These are phyloP conservation scores for Podospora conica DNA, from an alignment of 495 filamentous ascomycete species.

Conservation along the genomic window DNA sequence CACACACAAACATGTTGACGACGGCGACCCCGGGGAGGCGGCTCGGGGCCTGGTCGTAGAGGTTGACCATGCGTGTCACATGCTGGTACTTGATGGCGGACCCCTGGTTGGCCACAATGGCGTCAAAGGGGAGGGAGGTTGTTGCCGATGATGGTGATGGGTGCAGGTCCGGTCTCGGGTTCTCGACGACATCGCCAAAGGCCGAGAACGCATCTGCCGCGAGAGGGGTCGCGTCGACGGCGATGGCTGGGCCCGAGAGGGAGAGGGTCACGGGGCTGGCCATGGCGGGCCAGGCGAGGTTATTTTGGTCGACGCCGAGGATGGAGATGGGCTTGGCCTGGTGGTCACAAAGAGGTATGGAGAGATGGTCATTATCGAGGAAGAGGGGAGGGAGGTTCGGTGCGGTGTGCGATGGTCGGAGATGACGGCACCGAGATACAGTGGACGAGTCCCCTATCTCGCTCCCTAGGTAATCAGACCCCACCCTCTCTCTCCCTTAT, in stretches of 20 bases:
- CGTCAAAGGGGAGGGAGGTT: constrained; percentile 33
- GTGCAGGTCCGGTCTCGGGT: constrained; percentile 52
- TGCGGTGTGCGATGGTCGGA: neutral
- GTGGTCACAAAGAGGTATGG: no score
- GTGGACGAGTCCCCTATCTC: neutral
- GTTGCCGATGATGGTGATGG: constrained; percentile 35
- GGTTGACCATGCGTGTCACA: constrained; percentile 63
- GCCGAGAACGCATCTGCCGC: constrained; percentile 60
- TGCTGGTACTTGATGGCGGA: constrained; percentile 79
- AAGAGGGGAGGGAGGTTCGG: no score
- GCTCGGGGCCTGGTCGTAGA: constrained; percentile 62
- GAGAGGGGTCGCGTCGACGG: constrained; percentile 52
- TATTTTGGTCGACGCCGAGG: neutral
- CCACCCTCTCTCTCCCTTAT: neutral
- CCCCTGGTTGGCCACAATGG: constrained; percentile 68
- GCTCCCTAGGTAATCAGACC: neutral
- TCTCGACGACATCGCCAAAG: constrained; percentile 79
- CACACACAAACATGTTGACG: constrained; percentile 88
- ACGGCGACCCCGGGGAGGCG: constrained; percentile 50
- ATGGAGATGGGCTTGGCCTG: neutral
- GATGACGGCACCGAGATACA: neutral
- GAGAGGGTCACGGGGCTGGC: constrained; percentile 18
- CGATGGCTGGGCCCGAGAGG: constrained; percentile 17
- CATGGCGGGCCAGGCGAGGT: constrained; percentile 19
- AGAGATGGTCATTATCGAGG: neutral